Evolutionary conservation across 1,284 basidiomycete species (phyloP).

Genomic region (Apiotrichum mycotoxinovorans): DNA sequence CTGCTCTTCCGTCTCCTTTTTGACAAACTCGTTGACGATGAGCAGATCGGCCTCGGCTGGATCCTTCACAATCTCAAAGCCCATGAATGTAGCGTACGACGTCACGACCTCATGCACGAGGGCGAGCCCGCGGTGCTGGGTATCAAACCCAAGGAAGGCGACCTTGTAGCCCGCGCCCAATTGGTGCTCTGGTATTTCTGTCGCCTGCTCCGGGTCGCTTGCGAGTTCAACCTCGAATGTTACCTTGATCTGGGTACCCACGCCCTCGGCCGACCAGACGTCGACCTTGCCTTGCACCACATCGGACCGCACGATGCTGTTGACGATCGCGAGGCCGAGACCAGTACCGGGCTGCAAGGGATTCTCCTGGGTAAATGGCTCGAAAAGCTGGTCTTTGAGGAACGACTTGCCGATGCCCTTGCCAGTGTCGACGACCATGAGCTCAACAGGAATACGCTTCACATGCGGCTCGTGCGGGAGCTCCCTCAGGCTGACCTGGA

Average conservation of each 20-base stretch:
- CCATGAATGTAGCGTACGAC: constrained; percentile 76
- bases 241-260: constrained; percentile 88
- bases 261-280: constrained; percentile 62
- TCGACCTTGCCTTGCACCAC: constrained; percentile 74
- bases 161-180: constrained; percentile 57
- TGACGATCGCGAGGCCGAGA: constrained; percentile 91
- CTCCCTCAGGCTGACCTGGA: constrained; percentile 79
- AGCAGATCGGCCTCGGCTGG: constrained; percentile 64
- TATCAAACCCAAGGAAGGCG: constrained; percentile 70
- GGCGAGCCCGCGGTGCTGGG: constrained; percentile 62
- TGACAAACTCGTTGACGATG: constrained; percentile 75
- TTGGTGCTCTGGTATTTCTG: constrained; percentile 16
- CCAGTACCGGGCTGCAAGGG: constrained; percentile 80
- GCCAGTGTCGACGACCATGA: constrained; percentile 84
- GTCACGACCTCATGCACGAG: constrained; percentile 63
- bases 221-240: constrained; percentile 70
- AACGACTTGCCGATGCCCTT: constrained; percentile 91
- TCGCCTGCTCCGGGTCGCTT: constrained; percentile 55
- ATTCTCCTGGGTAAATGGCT: constrained; percentile 82
- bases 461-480: constrained; percentile 58
- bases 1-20: constrained; percentile 60
- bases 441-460: constrained; percentile 70
- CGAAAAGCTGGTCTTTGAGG: constrained; percentile 90
- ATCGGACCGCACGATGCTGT: constrained; percentile 75
- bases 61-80: constrained; percentile 58